phyloP scores from a whole-genome alignment of 2,329 filamentous ascomycete species.

The Sarocladium strictum region DNA sequence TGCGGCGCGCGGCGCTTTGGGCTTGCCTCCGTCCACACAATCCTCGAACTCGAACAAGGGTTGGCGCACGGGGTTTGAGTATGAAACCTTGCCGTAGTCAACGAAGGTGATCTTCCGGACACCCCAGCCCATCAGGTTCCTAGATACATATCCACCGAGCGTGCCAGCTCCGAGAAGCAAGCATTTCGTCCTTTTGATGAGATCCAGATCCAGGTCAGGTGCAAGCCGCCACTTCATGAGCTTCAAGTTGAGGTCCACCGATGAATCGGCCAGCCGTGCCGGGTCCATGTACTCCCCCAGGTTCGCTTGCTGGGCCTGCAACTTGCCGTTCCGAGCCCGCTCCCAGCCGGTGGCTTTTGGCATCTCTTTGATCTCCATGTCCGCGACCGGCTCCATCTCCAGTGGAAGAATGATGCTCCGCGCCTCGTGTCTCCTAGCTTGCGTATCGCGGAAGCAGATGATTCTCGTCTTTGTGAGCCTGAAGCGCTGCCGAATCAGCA shows the following conservation, averaged over 20 bases:
- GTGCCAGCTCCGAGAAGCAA: conserved; percentile 89
- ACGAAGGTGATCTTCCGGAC: conserved; percentile 93
- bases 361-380: conserved; percentile 47
- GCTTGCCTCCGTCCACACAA: conserved; percentile 75
- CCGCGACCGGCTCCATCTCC: conserved; percentile 43
- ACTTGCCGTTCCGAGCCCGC: conserved; percentile 69
- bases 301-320: conserved; percentile 72
- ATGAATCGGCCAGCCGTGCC: conserved; percentile 77
- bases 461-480: conserved; percentile 72
- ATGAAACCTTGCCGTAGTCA: conserved; percentile 89
- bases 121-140: conserved; percentile 92
- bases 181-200: conserved; percentile 84
- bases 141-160: conserved; percentile 85
- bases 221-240: conserved; percentile 98
- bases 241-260: conserved; percentile 93
- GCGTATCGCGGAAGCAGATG: conserved; percentile 83
- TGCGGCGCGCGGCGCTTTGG: conserved; percentile 77
- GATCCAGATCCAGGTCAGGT: conserved; percentile 78
- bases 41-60: conserved; percentile 88
- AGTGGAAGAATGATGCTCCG: conserved; percentile 74
- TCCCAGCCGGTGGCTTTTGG: conserved; percentile 97
- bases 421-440: conserved; percentile 69
- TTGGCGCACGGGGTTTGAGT: conserved; percentile 93
- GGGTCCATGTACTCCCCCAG: conserved; percentile 94
- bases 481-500: conserved; percentile 79